Conservation (phyloP, 495 filamentous ascomycete species). For the Aspergillus ostianus region DNA sequence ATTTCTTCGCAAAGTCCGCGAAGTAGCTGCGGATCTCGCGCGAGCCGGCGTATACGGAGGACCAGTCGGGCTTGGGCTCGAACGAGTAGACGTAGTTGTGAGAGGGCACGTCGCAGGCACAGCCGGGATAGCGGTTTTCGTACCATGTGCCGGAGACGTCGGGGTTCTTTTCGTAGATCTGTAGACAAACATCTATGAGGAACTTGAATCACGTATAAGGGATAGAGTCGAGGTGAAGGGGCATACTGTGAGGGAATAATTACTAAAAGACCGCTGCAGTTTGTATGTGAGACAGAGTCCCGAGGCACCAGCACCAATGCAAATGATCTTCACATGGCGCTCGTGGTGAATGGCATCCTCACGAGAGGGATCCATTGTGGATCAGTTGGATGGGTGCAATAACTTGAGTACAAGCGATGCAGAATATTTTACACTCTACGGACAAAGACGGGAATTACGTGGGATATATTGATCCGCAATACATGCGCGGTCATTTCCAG, state of each 20-base stretch:
- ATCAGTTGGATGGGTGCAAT: too few relatives aligned
- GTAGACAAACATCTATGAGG: background rate
- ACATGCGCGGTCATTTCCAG: too few relatives aligned
- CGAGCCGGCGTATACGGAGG: slow-evolving; percentile 42
- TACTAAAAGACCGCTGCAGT: slow-evolving; percentile 2
- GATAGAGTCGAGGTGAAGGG: too few relatives aligned
- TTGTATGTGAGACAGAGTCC: slow-evolving; percentile 7
- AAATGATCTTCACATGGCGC: slow-evolving; percentile 4
- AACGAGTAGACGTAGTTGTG: slow-evolving; percentile 35
- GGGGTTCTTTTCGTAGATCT: slow-evolving; percentile 11
- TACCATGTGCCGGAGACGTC: slow-evolving; percentile 6
- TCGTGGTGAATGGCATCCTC: slow-evolving; percentile 5
- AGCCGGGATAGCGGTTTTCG: slow-evolving; percentile 15
- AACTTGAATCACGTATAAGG: too few relatives aligned
- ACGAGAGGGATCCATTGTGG: too few relatives aligned
- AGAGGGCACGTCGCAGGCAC: slow-evolving; percentile 30
- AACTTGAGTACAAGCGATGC: too few relatives aligned
- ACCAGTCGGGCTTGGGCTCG: slow-evolving; percentile 17
- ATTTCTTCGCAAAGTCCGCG: slow-evolving; percentile 27
- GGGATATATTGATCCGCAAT: too few relatives aligned
- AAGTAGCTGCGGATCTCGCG: slow-evolving; percentile 55
- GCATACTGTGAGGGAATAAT: slow-evolving; percentile 3
- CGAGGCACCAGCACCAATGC: slow-evolving; percentile 7
- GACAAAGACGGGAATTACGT: too few relatives aligned
- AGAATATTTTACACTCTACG: too few relatives aligned